phyloP scores from a whole-genome alignment of 1,284 basidiomycete species.

The Malassezia vespertilionis region DNA sequence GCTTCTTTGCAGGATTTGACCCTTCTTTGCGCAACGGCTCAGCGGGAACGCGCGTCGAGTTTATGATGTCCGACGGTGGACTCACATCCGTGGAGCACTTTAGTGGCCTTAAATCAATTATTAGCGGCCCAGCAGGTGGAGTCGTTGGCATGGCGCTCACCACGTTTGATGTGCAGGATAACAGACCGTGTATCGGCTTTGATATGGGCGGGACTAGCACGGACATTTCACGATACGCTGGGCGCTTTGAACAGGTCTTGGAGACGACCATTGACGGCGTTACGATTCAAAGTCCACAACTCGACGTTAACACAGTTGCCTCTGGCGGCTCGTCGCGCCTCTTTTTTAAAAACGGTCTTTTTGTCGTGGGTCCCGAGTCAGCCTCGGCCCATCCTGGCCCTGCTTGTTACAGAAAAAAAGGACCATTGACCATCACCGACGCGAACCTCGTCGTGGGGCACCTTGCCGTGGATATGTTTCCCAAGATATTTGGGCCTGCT shows the following conservation, averaged over 20 bases:
- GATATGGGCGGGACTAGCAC: constrained; percentile 64
- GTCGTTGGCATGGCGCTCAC: constrained; percentile 78
- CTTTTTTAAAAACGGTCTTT: constrained; percentile 44
- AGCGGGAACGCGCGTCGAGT: constrained; percentile 43
- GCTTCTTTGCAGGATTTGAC: constrained; percentile 82
- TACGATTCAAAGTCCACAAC: constrained; percentile 72
- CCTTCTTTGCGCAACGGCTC: constrained; percentile 54
- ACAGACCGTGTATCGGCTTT: constrained; percentile 57
- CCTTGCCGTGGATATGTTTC: constrained; percentile 53
- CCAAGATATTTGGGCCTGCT: constrained; percentile 73
- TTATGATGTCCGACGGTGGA: constrained; percentile 55
- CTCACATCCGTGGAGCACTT: constrained; percentile 75
- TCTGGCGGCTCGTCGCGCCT: constrained; percentile 39
- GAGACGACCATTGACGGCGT: constrained; percentile 85
- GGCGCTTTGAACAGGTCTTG: constrained; percentile 73
- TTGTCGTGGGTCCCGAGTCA: constrained; percentile 41
- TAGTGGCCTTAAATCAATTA: constrained; percentile 73
- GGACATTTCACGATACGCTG: constrained; percentile 77
- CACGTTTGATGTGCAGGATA: constrained; percentile 61
- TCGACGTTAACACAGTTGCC: constrained; percentile 48
- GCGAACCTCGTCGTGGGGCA: constrained; percentile 44
- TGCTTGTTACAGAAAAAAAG: constrained; percentile 44
- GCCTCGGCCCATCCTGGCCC: constrained; percentile 45
- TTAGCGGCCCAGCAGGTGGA: constrained; percentile 77
- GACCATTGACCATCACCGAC: constrained; percentile 44